These are phyloP conservation scores for Xylariaceae sp. DNA, from an alignment of 2,329 filamentous ascomycete species.

Conservation along the genomic window DNA sequence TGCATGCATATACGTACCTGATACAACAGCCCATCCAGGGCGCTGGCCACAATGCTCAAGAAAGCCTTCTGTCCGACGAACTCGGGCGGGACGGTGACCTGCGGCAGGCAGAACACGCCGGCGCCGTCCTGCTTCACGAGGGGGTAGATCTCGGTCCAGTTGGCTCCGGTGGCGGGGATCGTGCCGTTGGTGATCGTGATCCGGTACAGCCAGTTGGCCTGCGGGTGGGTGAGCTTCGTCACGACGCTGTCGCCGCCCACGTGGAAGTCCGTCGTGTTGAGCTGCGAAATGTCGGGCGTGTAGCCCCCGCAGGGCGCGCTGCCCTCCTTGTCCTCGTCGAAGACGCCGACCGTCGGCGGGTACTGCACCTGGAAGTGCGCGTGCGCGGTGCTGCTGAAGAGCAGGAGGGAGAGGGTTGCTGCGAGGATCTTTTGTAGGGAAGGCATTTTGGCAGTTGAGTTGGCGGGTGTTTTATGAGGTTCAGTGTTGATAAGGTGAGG, in stretches of 20 bases:
- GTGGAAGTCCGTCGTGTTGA: constrained; percentile 53
- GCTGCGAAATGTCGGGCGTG: constrained; percentile 45
- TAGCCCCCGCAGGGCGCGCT: constrained; percentile 59
- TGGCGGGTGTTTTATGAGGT: too few species aligned
- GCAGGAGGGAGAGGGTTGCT: constrained; percentile 25
- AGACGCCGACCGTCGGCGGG: constrained; percentile 51
- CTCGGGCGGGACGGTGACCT: constrained; percentile 50
- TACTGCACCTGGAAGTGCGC: constrained; percentile 59
- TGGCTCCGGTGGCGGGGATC: constrained; percentile 50
- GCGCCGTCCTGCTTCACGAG: constrained; percentile 58
- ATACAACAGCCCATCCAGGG: constrained; percentile 59
- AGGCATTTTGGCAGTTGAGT: constrained; percentile 35
- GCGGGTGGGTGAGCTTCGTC: constrained; percentile 52
- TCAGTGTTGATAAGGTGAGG: too few species aligned
- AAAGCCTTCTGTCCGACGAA: constrained; percentile 60
- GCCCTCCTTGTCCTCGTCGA: constrained; percentile 50
- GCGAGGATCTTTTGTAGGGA: constrained; percentile 41
- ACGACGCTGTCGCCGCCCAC: constrained; percentile 58
- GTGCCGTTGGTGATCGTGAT: constrained; percentile 45
- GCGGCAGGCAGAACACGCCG: constrained; percentile 56
- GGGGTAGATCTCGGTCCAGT: constrained; percentile 59
- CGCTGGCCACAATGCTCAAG: constrained; percentile 54
- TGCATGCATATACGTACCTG: constrained; percentile 46
- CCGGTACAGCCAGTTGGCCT: constrained; percentile 60
- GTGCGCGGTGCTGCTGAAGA: constrained; percentile 45